A percentile compares a stretch with the other conserved stretches of the same genome.
phyloP scores from a whole-genome alignment of 148 eudicot species.

The Rhododendron vialii region DNA sequence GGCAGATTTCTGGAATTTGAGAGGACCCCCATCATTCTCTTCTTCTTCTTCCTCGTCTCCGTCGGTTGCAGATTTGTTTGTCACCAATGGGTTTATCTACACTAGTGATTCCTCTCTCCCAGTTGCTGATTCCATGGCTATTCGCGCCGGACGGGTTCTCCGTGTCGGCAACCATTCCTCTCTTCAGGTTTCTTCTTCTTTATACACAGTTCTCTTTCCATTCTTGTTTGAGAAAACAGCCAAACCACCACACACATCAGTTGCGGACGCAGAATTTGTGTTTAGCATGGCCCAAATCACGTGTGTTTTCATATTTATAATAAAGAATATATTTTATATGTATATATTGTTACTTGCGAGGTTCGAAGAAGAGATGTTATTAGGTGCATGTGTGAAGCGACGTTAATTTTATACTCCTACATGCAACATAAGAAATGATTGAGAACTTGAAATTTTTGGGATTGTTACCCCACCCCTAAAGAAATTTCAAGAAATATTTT shows the following conservation, averaged over 20 bases:
- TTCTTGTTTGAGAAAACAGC: neutral
- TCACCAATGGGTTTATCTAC: conserved; percentile 74
- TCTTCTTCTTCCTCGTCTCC: conserved; percentile 13
- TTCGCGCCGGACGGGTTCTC: conserved; percentile 52
- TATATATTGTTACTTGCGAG: no score
- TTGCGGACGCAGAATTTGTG: neutral
- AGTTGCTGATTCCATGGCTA: conserved; percentile 76
- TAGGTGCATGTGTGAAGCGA: neutral
- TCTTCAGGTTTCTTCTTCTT: conserved; percentile 38
- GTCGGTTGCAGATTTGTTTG: conserved; percentile 62
- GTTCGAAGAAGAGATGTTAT: neutral
- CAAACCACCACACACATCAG: neutral
- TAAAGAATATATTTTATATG: no score
- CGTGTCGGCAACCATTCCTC: conserved; percentile 61
- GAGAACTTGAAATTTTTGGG: neutral
- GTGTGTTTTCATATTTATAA: neutral
- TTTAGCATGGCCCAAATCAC: neutral
- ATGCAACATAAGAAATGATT: no score
- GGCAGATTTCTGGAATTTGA: conserved; percentile 17
- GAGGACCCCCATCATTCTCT: conserved; percentile 6
- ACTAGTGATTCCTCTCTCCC: conserved; percentile 72
- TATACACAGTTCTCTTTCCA: neutral
- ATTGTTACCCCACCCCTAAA: no score
- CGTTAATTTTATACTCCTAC: no score
- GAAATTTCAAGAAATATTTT: no score